Conservation (phyloP, 2,329 filamentous ascomycete genomes). For the Helotiales sp. region DNA sequence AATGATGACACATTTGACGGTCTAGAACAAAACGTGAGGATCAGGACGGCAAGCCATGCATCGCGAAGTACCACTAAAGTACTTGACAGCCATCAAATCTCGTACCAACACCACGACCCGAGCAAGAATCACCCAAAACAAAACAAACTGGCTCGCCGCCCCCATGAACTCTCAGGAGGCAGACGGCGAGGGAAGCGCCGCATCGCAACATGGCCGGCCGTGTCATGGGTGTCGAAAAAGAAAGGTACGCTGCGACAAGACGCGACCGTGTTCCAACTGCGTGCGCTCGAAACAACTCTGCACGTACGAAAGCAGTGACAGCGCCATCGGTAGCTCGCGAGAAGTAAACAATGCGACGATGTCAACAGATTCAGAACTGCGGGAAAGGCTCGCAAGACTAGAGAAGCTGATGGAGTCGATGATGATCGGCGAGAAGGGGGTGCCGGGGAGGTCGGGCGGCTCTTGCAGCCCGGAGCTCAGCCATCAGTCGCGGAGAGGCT, state of each 20-base stretch:
- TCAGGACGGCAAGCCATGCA: not conserved
- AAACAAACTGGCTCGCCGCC: not conserved
- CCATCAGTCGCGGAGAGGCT: not conserved
- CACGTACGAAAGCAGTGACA: conserved; percentile 50
- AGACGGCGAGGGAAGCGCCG: conserved; percentile 6
- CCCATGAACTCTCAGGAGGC: conserved; percentile 9
- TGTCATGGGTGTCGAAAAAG: conserved; percentile 43
- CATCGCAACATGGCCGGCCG: conserved; percentile 18
- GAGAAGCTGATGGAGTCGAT: conserved; percentile 33
- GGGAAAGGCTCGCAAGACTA: conserved; percentile 30
- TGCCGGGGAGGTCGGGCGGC: not conserved
- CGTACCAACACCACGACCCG: not conserved
- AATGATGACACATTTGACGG: not conserved
- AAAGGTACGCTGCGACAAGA: conserved; percentile 75
- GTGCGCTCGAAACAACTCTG: conserved; percentile 66
- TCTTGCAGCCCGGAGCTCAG: not conserved
- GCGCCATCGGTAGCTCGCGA: not conserved
- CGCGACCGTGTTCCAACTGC: conserved; percentile 73
- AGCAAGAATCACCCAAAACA: not conserved
- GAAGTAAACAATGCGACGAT: not conserved
- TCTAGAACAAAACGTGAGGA: not conserved
- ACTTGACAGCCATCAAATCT: not conserved
- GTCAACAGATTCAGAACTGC: conserved; percentile 26
- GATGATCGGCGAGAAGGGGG: conserved; percentile 19
- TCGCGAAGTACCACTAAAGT: not conserved